phyloP scores from a whole-genome alignment of 2,329 filamentous ascomycete genomes.

The Nemania bipapillata region DNA sequence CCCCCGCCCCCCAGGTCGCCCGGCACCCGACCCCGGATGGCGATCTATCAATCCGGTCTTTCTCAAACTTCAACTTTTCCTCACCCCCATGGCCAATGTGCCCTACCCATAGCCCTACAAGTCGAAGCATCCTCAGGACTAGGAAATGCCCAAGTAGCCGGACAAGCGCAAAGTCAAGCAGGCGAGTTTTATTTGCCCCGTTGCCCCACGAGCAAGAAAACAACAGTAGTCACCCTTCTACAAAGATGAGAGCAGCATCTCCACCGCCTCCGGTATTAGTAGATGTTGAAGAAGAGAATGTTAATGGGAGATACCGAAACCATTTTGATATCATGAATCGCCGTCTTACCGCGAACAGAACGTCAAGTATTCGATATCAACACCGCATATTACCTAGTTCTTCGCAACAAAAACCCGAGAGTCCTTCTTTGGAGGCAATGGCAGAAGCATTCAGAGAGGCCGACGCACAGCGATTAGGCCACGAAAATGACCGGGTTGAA shows the following conservation, averaged over 20 bases:
- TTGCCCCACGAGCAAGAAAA: constrained; percentile 48
- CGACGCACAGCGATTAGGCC: constrained; percentile 48
- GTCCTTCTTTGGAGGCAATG: constrained; percentile 59
- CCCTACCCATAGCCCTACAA: constrained; percentile 23
- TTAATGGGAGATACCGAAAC: constrained; percentile 56
- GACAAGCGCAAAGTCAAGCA: constrained; percentile 35
- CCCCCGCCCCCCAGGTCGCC: constrained; percentile 47
- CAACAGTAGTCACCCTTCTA: constrained; percentile 31
- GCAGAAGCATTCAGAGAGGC: constrained; percentile 62
- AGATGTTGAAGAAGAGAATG: constrained; percentile 49
- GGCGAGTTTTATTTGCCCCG: constrained; percentile 53
- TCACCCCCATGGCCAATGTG: constrained; percentile 56
- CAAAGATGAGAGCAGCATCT: constrained; percentile 50
- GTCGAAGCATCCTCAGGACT: constrained; percentile 42
- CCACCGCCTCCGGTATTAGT: constrained; percentile 58
- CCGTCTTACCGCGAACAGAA: constrained; percentile 42
- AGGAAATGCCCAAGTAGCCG: constrained; percentile 35
- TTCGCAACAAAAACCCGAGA: constrained; percentile 57
- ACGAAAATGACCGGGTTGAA: constrained; percentile 20
- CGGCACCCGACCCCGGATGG: constrained; percentile 58
- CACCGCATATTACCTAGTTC: constrained; percentile 55
- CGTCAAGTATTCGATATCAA: constrained; percentile 38
- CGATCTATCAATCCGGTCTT: constrained; percentile 62
- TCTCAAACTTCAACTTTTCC: constrained; percentile 64
- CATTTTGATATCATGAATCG: constrained; percentile 61